phyloP scores from a whole-genome alignment of 805 yeast species.

The Candida takata region DNA sequence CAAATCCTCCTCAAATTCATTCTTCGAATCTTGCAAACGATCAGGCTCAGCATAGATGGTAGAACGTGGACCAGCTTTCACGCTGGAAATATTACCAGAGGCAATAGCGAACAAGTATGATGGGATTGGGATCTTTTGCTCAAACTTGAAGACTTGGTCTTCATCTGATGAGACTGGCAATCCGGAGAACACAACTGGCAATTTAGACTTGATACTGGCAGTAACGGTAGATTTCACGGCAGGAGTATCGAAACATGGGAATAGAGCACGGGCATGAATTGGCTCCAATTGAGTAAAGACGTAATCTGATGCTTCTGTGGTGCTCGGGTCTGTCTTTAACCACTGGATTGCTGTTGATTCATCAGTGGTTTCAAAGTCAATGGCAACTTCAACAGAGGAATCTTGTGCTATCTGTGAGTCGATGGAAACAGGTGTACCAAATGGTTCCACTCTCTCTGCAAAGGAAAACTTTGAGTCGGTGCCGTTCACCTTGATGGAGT shows the following conservation, averaged over 20 bases:
- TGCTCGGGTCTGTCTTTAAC: constrained; percentile 57
- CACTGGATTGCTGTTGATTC: constrained; percentile 84
- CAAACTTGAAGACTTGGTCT: constrained; percentile 37
- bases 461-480: constrained; percentile 26
- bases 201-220: constrained; percentile 53
- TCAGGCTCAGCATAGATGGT: constrained; percentile 74
- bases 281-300: constrained; percentile 90
- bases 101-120: constrained; percentile 80
- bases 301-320: constrained; percentile 48
- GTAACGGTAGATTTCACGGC: constrained; percentile 62
- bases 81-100: constrained; percentile 65
- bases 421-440: constrained; percentile 48
- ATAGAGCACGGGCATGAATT: constrained; percentile 79
- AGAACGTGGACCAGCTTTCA: constrained; percentile 80
- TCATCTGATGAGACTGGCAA: constrained; percentile 26
- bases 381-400: constrained; percentile 23
- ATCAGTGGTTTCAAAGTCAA: constrained; percentile 63
- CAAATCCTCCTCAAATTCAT: constrained; percentile 76
- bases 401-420: constrained; percentile 8
- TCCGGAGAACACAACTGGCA: constrained; percentile 74
- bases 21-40: constrained; percentile 56
- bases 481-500: constrained; percentile 38
- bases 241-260: constrained; percentile 91
- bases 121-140: constrained; percentile 80
- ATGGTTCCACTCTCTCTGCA: constrained; percentile 39